A percentile compares a stretch with the other conserved stretches of the same genome.
phyloP scores from a whole-genome alignment of 2,329 filamentous ascomycete genomes.

The Rutstroemia sp. region DNA sequence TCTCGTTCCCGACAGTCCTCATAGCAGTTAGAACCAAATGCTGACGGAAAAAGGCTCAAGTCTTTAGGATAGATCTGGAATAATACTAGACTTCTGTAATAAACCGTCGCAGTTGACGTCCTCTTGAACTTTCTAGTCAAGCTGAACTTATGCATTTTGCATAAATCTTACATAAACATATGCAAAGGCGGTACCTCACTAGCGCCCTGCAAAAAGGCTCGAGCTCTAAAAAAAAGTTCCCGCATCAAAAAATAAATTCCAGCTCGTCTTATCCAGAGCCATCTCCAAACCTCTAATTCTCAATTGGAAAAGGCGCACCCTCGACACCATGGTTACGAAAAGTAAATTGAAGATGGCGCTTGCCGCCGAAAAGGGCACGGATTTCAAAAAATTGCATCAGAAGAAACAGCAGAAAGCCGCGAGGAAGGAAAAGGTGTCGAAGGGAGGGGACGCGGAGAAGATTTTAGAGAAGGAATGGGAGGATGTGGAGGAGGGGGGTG shows the following conservation, averaged over 20 bases:
- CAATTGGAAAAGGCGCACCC: constrained; percentile 8
- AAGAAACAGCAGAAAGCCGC: constrained; percentile 31
- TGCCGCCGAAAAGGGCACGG: constrained; percentile 46
- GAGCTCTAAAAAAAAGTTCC: constrained; percentile 11
- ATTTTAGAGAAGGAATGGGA: constrained; percentile 38
- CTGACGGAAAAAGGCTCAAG: no score
- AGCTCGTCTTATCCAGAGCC: constrained; percentile 2
- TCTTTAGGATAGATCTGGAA: no score
- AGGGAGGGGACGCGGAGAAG: constrained; percentile 29
- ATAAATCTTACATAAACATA: constrained; percentile 1
- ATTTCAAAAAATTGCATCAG: constrained; percentile 40
- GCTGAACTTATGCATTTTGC: background rate
- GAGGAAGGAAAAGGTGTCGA: constrained; percentile 42
- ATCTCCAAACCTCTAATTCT: constrained; percentile 1
- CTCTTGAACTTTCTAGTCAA: no score
- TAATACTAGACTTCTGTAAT: no score
- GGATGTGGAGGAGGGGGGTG: constrained; percentile 33
- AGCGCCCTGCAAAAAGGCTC: constrained; percentile 1
- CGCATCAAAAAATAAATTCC: constrained; percentile 12
- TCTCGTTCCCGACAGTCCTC: no score
- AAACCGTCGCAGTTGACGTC: no score
- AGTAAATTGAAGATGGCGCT: constrained; percentile 46
- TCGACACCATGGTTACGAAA: constrained; percentile 30
- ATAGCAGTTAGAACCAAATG: no score
- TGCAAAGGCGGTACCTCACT: constrained; percentile 4